phyloP scores from a whole-genome alignment of 2,329 filamentous ascomycete species.

The Helotiales sp. region DNA sequence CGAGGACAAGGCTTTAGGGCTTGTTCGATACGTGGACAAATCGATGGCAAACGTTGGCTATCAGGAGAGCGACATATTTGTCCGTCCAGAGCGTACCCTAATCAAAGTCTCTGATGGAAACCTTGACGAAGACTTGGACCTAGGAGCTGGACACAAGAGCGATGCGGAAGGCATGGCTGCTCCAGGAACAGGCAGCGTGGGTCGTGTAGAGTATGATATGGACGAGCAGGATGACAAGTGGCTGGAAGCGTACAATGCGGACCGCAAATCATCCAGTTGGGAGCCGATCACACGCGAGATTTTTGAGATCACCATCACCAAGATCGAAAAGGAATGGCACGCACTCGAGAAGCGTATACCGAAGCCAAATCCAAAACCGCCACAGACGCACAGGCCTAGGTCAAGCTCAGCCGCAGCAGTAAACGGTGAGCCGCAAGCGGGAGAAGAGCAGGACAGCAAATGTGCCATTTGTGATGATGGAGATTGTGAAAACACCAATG shows the following conservation, averaged over 20 bases:
- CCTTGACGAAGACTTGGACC: conserved; percentile 63
- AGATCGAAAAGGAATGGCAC: conserved; percentile 99
- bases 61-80: conserved; percentile 90
- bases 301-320: conserved; percentile 97
- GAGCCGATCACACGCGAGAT: conserved; percentile 89
- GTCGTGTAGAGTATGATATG: conserved; percentile 98
- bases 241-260: conserved; percentile 82
- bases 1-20: conserved; percentile 83
- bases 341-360: conserved; percentile 94
- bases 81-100: conserved; percentile 75
- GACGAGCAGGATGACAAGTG: conserved; percentile 98
- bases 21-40: conserved; percentile 91
- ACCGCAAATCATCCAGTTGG: conserved; percentile 74
- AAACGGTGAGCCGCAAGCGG: conserved; percentile 85
- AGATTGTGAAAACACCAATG: conserved; percentile 99
- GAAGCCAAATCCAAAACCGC: conserved; percentile 94
- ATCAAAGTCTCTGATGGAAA: conserved; percentile 66
- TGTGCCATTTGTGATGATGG: conserved; percentile 98
- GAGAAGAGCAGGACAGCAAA: conserved; percentile 95
- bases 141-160: conserved; percentile 50
- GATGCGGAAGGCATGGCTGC: conserved; percentile 63
- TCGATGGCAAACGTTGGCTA: conserved; percentile 96
- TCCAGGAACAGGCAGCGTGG: conserved; percentile 60
- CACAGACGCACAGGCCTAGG: conserved; percentile 88
- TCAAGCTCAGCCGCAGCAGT: conserved; percentile 95